phyloP scores from a whole-genome alignment of 140 eudicot genomes.

The Oenanthe javanica region DNA sequence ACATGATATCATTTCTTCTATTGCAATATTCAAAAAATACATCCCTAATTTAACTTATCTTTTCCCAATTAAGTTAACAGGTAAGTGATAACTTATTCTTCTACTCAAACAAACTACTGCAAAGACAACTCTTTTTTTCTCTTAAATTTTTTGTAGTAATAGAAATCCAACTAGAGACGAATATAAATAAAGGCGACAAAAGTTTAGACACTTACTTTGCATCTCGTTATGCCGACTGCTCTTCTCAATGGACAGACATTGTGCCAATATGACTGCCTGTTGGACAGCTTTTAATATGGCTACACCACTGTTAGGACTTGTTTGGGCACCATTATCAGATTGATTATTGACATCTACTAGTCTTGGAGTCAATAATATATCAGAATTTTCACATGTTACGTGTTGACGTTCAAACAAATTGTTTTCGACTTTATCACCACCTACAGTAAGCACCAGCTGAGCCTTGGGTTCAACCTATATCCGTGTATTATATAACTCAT shows the following conservation, averaged over 20 bases:
- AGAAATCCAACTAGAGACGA: neutral
- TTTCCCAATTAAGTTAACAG: neutral
- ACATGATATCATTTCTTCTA: neutral
- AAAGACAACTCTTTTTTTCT: neutral
- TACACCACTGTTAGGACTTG: conserved; percentile 12
- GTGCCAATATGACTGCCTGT: conserved; percentile 76
- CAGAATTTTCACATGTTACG: conserved; percentile 56
- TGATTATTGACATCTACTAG: conserved; percentile 31
- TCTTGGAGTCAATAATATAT: conserved; percentile 73
- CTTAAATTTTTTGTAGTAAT: neutral
- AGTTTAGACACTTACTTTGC: conserved; percentile 35
- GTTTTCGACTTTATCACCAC: conserved; percentile 16
- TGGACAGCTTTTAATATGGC: conserved; percentile 47
- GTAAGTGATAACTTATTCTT: neutral
- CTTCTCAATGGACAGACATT: conserved; percentile 58
- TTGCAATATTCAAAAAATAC: neutral
- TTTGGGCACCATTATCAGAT: conserved; percentile 15
- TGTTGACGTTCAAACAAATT: conserved; percentile 20
- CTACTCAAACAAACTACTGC: neutral
- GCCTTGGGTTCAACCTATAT: conserved; percentile 78
- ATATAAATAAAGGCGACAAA: neutral
- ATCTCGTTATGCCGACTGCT: conserved; percentile 62
- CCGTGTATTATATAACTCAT: conserved; percentile 9
- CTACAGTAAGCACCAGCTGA: conserved; percentile 49
- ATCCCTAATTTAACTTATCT: neutral